phyloP scores from a whole-genome alignment of 2,329 filamentous ascomycete genomes.

The Alternaria sp. region DNA sequence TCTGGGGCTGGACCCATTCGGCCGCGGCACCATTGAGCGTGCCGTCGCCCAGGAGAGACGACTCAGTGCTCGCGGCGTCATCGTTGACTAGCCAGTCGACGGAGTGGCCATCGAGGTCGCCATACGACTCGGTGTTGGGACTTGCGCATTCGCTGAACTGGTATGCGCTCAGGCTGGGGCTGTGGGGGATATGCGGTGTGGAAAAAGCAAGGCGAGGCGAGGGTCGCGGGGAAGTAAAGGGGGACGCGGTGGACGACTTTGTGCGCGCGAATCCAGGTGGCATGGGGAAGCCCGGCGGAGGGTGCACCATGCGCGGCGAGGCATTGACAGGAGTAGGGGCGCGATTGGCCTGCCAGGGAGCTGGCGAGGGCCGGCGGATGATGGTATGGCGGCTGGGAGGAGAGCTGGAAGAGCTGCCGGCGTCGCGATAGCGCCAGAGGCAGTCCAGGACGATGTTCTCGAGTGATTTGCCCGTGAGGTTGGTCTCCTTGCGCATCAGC shows the following conservation, averaged over 20 bases:
- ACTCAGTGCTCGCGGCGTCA: slow-evolving; percentile 81
- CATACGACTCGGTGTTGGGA: slow-evolving; percentile 83
- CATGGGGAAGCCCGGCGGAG: slow-evolving; percentile 76
- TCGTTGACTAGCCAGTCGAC: slow-evolving; percentile 95
- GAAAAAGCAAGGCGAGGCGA: slow-evolving; percentile 90
- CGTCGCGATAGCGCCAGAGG: slow-evolving; percentile 81
- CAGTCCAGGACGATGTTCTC: slow-evolving; percentile 92
- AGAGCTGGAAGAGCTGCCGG: slow-evolving; percentile 68
- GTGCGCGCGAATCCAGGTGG: slow-evolving; percentile 77
- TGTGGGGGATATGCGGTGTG: slow-evolving; percentile 89
- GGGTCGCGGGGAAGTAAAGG: slow-evolving; percentile 91
- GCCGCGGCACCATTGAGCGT: slow-evolving; percentile 80
- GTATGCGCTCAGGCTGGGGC: slow-evolving; percentile 91
- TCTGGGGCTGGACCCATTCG: slow-evolving; percentile 73
- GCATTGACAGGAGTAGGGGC: slow-evolving; percentile 79
- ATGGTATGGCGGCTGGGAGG: slow-evolving; percentile 87
- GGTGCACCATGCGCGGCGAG: slow-evolving; percentile 80
- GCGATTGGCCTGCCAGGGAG: slow-evolving; percentile 83
- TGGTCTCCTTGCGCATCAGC: slow-evolving; percentile 78
- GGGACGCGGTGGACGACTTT: slow-evolving; percentile 77
- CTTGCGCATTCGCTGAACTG: slow-evolving; percentile 81
- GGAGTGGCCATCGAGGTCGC: slow-evolving; percentile 90
- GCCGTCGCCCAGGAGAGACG: slow-evolving; percentile 71
- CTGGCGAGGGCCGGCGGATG: slow-evolving; percentile 87
- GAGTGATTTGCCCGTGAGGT: slow-evolving; percentile 74